Evolutionary conservation across 139 green algal species (phyloP).

Genomic region (Coelastrella sp.): DNA sequence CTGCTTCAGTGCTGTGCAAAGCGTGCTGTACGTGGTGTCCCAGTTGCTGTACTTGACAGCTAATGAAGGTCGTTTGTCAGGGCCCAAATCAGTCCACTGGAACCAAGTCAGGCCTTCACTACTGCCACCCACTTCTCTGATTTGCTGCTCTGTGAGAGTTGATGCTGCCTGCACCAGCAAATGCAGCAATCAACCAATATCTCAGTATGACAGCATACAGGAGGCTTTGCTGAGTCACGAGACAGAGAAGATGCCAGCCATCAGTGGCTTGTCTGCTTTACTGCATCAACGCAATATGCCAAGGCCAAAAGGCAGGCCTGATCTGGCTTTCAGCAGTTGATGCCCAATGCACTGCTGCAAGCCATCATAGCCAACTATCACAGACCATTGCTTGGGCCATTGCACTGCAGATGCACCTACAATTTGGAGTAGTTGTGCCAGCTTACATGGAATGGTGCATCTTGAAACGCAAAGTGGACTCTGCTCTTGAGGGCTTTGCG

Average conservation of each 20-base stretch:
- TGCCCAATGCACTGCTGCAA: no score
- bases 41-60: slow-evolving; percentile 43
- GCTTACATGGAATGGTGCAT: slow-evolving; percentile 67
- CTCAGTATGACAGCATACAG: not conserved
- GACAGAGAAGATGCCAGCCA: no score
- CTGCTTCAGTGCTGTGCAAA: slow-evolving; percentile 30
- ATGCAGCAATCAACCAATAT: not conserved
- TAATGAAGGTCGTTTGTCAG: slow-evolving; percentile 26
- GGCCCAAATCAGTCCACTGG: slow-evolving; percentile 48
- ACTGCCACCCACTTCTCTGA: slow-evolving; percentile 21
- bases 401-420: no score
- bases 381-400: no score
- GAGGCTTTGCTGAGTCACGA: not conserved
- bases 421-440: not conserved
- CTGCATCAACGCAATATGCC: no score
- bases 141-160: slow-evolving; percentile 36
- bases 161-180: slow-evolving; percentile 12
- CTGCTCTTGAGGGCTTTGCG: slow-evolving; percentile 78
- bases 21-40: slow-evolving; percentile 20
- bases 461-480: slow-evolving; percentile 78
- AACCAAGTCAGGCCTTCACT: slow-evolving; percentile 51
- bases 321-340: no score
- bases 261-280: no score
- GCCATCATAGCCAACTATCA: no score
- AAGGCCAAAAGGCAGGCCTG: no score